Evolutionary conservation across 1,139 yeast species (phyloP), one percentile per base, ranked within the genome.

Genomic region (Pichia norvegensis): DNA sequence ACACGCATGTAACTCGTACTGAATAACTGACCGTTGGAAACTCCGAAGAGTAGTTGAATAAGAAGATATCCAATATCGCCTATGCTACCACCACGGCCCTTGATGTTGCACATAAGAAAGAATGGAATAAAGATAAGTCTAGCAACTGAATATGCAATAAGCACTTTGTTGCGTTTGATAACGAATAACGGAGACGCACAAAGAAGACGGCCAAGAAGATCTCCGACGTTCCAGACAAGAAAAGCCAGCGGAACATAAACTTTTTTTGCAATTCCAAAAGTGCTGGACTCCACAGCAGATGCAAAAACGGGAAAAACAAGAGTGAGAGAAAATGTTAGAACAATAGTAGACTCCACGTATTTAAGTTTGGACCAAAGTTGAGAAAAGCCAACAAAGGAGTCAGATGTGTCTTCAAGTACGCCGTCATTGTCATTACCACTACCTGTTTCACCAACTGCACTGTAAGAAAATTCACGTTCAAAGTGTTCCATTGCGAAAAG

Each of bases 281-380:
- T 38, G 6, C 23, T 10, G 2, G 86, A 79, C 42, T 74, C 75
- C 9, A 81, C 78, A 21, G 71, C 72, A 11, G 90, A 77, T 4
- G 97, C 96, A 72, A 88, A 88, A 1, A 92, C 94, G 0, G 97
- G 97, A 68, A 87, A 92, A 8, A 80, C 70, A 47, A 92, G 69
- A 0, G 97, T 83, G 29, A 85, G 71, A n/a, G 80, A 67, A 61
- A 92, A 88, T 0, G 88, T 80, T 43, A 80, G 58, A 57, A 87
- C 82, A 21, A 92, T 85, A 0, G 95, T 72, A 57, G 76, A 62
- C 1, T 81, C 88, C 33, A 88, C 77, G 45, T 65, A 70, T 54
- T 74, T 73, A 45, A 90, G 69, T 55, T 83, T 82, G 3, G 63
- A 51, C 76, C 82, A 77, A 33, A 84, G 67, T 14, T 69, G 66